Evolutionary conservation across 768 basidiomycete species (phyloP).

Genomic region (Trametes gibbosa): DNA sequence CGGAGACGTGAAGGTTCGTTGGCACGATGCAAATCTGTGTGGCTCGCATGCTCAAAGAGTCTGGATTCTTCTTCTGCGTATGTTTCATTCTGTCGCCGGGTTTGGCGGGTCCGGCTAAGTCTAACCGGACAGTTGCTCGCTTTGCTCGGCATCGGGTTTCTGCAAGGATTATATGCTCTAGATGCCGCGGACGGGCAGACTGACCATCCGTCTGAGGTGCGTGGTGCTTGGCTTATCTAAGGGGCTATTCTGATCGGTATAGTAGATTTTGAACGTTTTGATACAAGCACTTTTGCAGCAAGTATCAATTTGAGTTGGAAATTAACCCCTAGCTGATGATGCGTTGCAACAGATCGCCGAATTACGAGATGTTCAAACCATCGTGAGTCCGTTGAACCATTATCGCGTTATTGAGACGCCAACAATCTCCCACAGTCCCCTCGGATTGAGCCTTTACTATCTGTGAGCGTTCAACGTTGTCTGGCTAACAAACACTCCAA

Average conservation of each 20-base stretch:
- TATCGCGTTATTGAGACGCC: not conserved
- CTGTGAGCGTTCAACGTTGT: slow-evolving; percentile 46
- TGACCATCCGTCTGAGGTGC: slow-evolving; percentile 50
- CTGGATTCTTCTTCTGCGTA: slow-evolving; percentile 88
- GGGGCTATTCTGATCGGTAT: not conserved
- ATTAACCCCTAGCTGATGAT: not conserved
- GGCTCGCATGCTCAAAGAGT: slow-evolving; percentile 89
- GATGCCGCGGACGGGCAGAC: slow-evolving; percentile 85
- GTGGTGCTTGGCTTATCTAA: not conserved
- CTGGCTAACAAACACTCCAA: not conserved
- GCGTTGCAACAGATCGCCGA: slow-evolving; percentile 53
- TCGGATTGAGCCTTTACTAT: slow-evolving; percentile 74
- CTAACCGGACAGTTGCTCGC: slow-evolving; percentile 58
- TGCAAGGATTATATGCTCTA: slow-evolving; percentile 83
- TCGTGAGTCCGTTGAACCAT: slow-evolving; percentile 36
- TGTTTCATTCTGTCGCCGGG: slow-evolving; percentile 20
- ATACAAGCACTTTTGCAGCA: slow-evolving; percentile 83
- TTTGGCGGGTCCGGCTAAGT: not conserved
- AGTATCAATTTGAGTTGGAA: slow-evolving; percentile 20
- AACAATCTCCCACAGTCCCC: slow-evolving; percentile 14
- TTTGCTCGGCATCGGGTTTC: slow-evolving; percentile 80
- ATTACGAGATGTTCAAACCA: slow-evolving; percentile 55
- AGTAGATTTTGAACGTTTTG: slow-evolving; percentile 65
- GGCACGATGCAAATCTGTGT: slow-evolving; percentile 95
- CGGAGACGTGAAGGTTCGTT: slow-evolving; percentile 53